phyloP scores from a whole-genome alignment of 768 basidiomycete species.

The Coprinopsis strossmayeri region DNA sequence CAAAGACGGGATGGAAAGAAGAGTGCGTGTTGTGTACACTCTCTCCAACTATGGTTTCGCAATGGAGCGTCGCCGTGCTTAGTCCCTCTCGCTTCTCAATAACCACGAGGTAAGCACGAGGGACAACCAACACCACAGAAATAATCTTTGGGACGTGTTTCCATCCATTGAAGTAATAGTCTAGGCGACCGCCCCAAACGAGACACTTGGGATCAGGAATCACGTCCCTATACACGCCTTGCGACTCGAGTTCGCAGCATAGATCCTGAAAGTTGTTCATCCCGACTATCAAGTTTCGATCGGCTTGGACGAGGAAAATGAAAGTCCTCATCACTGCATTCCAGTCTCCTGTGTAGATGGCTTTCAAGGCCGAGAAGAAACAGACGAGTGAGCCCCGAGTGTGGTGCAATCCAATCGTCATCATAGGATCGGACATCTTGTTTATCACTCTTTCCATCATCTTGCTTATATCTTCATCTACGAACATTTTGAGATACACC shows the following conservation, averaged over 20 bases:
- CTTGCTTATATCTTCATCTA: conserved; percentile 25
- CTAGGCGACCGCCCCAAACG: conserved; percentile 8
- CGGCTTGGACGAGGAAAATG: conserved; percentile 18
- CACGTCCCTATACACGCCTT: conserved; percentile 24
- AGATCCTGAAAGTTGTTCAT: conserved; percentile 37
- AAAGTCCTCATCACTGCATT: conserved; percentile 27
- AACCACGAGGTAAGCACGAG: conserved; percentile 22
- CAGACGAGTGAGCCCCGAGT: conserved; percentile 37
- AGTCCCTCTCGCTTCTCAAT: conserved; percentile 12
- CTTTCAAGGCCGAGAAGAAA: conserved; percentile 35
- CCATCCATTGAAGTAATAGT: conserved; percentile 20
- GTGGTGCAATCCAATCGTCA: conserved; percentile 30
- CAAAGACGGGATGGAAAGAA: conserved; percentile 27
- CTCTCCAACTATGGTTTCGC: conserved; percentile 20
- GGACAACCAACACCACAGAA: conserved; percentile 28
- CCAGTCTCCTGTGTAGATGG: conserved; percentile 34
- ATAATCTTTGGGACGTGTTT: conserved; percentile 23
- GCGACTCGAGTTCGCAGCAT: conserved; percentile 33
- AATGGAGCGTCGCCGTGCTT: conserved; percentile 27
- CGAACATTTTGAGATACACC: conserved; percentile 40
- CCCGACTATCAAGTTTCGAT: conserved; percentile 20
- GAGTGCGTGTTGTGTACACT: conserved; percentile 25
- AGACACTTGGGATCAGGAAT: no score
- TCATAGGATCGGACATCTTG: no score
- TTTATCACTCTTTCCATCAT: conserved; percentile 4